Base-by-base conservation (phyloP, 2,329 filamentous ascomycete species). In the Monascus ruber region DNA sequence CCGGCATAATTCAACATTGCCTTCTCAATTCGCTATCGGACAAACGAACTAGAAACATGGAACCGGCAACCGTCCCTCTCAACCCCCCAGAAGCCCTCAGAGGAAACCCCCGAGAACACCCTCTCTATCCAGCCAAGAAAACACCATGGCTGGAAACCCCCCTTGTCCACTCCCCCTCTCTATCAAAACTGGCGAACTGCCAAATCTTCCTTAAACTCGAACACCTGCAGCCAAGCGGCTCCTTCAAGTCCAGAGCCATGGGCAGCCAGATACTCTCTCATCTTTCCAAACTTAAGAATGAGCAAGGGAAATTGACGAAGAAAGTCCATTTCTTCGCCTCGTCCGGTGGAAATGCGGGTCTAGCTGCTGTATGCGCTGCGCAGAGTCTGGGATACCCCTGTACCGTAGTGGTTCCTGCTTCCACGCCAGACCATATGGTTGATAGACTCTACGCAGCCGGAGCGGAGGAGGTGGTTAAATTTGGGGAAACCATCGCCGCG, bases 121-220 rank as follows among this genome's bases (percentile, higher is more conserved):
- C 17, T 17, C 17, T 17, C 17, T 17, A 45, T 40, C 46, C 50
- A 26, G 43, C 35, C 35, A 52, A 54, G 44, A 56, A 59, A 37
- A 59, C 54, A 37, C 79, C 83, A 40, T 87, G 81, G 81, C 73
- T 77, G 43, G 68, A 80, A 56, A 88, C 84, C 11, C 83, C 84
- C 25, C 71, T 84, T 44, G 70, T 84, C 42, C 74, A 78, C 52
- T 85, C 79, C 3, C 3, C 72, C 37, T 66, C 75, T 9, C 70
- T 88, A 31, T 86, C 82, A 33, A 72, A 76, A 46, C 71, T 72
- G 46, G 81, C 81, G 48, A 83, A 83, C 60, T 88, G 83, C 68
- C 80, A 83, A 65, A 77, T 93, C 60, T 85, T 83, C 60, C 77
- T 93, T 53, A 93, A 93, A 62, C 76, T 91, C 45, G 85, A 93